Evolutionary conservation across 163 green algal genomes (phyloP).

Genomic region (Volvox carteri): DNA sequence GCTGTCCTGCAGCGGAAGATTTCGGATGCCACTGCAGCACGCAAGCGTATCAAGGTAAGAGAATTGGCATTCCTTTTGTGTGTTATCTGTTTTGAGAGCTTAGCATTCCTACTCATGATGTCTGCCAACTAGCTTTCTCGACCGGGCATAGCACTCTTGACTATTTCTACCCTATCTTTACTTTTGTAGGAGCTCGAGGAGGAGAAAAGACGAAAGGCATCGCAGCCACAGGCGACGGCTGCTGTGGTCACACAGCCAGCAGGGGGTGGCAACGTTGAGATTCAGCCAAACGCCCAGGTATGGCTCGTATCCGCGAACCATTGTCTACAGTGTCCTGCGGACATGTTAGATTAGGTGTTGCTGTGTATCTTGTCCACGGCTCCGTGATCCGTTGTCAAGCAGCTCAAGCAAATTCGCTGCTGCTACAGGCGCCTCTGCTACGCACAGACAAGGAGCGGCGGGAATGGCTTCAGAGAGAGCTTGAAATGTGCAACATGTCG

Average conservation of each 20-base stretch:
- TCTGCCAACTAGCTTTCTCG: no score
- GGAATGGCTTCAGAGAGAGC: constrained; percentile 89
- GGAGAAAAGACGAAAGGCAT: background rate
- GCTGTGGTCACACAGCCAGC: constrained; percentile 1
- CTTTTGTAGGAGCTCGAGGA: constrained; percentile 36
- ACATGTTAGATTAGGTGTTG: background rate
- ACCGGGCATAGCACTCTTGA: no score
- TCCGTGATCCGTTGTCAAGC: no score
- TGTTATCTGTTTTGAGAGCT: no score
- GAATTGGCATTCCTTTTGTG: no score
- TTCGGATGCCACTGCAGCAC: constrained; percentile 87
- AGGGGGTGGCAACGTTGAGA: constrained; percentile 20
- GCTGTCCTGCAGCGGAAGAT: constrained; percentile 92
- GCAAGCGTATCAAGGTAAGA: constrained; percentile 80
- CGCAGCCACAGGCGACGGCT: constrained; percentile 19
- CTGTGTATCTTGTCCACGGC: background rate
- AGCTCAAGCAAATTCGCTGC: no score
- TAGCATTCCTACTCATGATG: no score
- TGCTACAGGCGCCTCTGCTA: constrained; percentile 75
- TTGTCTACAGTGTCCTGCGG: background rate
- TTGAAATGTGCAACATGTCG: constrained; percentile 79
- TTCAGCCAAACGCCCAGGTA: constrained; percentile 44
- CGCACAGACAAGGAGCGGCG: constrained; percentile 79
- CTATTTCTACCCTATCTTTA: no score
- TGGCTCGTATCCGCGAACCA: no score